Evolutionary conservation across 148 eudicot genomes (phyloP).

Genomic region (Chenopodium suecicum): DNA sequence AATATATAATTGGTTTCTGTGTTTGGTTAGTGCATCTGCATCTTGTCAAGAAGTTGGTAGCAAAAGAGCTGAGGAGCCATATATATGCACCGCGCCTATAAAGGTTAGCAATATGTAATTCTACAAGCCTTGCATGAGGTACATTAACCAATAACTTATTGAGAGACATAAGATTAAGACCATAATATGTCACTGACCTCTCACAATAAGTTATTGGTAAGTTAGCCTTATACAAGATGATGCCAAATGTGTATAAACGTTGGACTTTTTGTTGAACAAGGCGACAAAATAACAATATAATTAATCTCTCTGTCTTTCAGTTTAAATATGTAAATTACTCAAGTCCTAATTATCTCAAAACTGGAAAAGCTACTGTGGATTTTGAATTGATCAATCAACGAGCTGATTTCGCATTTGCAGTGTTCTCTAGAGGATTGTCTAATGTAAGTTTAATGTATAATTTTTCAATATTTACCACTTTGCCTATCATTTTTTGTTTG

Average conservation of each 20-base stretch:
- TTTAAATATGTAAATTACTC: conserved; percentile 65
- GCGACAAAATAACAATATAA: not conserved
- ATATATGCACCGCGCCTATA: conserved; percentile 6
- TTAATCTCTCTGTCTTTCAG: conserved; percentile 35
- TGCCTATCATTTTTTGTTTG: not conserved
- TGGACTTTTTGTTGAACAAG: not conserved
- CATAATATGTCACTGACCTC: not conserved
- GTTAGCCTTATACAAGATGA: not conserved
- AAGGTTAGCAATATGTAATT: not conserved
- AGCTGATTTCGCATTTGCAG: conserved; percentile 74
- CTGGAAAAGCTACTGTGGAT: conserved; percentile 47
- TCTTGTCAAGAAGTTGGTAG: conserved; percentile 3
- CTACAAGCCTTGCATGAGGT: not conserved
- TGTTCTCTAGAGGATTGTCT: conserved; percentile 59
- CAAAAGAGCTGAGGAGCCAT: not conserved
- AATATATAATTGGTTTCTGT: not conserved
- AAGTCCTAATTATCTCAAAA: conserved; percentile 31
- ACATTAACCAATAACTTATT: not conserved
- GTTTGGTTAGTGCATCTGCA: not conserved
- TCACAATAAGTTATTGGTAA: not conserved
- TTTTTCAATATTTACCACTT: not conserved
- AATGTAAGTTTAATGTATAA: not conserved
- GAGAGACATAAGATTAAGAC: not conserved
- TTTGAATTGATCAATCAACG: conserved; percentile 82
- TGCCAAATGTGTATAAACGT: no score